Evolutionary conservation across 768 basidiomycete genomes (phyloP).

Genomic region (Aureoboletus auriporus): DNA sequence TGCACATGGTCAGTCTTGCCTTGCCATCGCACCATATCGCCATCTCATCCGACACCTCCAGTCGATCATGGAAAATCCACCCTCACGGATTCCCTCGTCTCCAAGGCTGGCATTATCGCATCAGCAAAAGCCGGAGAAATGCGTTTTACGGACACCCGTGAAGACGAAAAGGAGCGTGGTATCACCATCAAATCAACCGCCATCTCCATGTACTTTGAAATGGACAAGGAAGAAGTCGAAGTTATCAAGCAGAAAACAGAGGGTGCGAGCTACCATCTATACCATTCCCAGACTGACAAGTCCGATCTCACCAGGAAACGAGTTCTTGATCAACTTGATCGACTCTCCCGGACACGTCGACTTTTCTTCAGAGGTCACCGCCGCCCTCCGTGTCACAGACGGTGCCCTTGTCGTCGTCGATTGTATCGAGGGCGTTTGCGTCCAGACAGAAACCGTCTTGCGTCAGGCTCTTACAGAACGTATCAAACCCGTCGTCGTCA

Average conservation of each 20-base stretch:
- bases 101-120: conserved; percentile 99
- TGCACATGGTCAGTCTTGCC: conserved; percentile 68
- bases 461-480: conserved; percentile 96
- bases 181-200: conserved; percentile 99
- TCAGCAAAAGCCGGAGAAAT: conserved; percentile 90
- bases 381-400: conserved; percentile 98
- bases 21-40: conserved; percentile 8
- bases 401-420: conserved; percentile 99
- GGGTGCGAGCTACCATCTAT: conserved; percentile 43
- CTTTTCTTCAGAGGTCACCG: conserved; percentile 99
- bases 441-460: conserved; percentile 98
- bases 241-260: conserved; percentile 93
- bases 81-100: conserved; percentile 96
- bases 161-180: conserved; percentile 99
- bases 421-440: conserved; percentile 99
- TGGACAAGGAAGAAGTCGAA: conserved; percentile 81
- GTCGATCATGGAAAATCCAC: conserved; percentile 99
- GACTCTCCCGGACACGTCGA: conserved; percentile 99
- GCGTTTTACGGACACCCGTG: conserved; percentile 96
- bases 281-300: background rate
- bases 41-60: conserved; percentile 30
- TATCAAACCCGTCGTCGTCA: conserved; percentile 98
- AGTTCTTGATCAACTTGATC: conserved; percentile 99
- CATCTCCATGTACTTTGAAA: conserved; percentile 99
- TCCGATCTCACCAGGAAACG: conserved; percentile 52